Evolutionary conservation across 306 rosid species (phyloP).

Genomic region (Neltuma alba): DNA sequence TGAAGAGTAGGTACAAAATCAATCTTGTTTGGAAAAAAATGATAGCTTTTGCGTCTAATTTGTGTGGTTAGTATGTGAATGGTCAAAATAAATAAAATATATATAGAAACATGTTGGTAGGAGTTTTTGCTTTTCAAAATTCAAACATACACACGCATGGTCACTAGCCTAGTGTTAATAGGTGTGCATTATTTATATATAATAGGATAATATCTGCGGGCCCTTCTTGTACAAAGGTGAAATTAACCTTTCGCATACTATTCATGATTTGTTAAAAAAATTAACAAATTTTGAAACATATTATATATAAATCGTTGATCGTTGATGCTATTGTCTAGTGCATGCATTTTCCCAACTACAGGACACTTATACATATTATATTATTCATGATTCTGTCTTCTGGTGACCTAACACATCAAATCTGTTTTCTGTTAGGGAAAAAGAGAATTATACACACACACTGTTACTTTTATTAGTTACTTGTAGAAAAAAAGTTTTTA

Average conservation of each 20-base stretch:
- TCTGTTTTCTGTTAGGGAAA: not conserved
- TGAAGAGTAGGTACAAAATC: conserved; percentile 10
- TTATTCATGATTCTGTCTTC: conserved; percentile 9
- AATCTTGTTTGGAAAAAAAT: not conserved
- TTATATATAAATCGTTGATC: not conserved
- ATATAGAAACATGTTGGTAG: conserved; percentile 15
- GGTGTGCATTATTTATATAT: not conserved
- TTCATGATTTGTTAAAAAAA: not conserved
- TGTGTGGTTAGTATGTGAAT: not conserved
- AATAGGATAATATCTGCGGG: not conserved
- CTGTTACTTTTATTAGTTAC: too few relatives aligned
- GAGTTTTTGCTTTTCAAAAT: not conserved
- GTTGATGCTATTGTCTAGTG: not conserved
- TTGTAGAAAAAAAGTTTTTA: too few relatives aligned
- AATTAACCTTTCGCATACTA: not conserved
- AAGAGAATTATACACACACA: too few relatives aligned
- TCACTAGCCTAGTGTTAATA: conserved; percentile 16
- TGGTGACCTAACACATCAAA: conserved; percentile 1
- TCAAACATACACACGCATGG: not conserved
- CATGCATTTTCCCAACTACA: not conserved
- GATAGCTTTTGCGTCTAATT: not conserved
- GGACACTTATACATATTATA: not conserved
- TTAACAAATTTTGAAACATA: not conserved
- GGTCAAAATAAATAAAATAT: conserved; percentile 31
- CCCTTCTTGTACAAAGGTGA: not conserved